Percentiles rank a stretch among this genome's conserved stretches.
These are phyloP conservation scores for Raphidocelis subcapitata DNA, from an alignment of 139 green algal species.

Conservation along the genomic window DNA sequence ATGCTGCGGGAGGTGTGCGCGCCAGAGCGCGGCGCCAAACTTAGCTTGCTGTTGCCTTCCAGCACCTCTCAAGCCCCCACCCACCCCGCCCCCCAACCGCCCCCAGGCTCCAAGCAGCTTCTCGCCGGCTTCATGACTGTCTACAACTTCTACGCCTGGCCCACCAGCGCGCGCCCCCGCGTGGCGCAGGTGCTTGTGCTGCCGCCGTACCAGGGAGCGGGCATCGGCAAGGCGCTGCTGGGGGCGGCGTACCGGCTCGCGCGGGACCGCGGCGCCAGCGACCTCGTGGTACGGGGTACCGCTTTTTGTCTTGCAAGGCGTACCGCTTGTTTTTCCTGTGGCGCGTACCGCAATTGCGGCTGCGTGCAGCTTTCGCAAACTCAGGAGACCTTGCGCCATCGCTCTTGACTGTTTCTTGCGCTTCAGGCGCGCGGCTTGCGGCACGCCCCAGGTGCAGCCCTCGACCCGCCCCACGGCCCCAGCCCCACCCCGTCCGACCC, in stretches of 20 bases:
- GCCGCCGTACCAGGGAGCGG: conserved; percentile 66
- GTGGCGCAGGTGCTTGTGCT: conserved; percentile 83
- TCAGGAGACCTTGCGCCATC: no score
- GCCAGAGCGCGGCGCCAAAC: not conserved
- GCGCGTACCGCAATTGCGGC: no score
- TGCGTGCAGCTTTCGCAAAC: no score
- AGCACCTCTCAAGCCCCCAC: not conserved
- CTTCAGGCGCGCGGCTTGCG: no score
- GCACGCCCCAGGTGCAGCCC: no score
- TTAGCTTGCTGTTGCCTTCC: not conserved
- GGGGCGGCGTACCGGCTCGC: conserved; percentile 57
- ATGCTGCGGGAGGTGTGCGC: not conserved
- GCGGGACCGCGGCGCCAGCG: conserved; percentile 35
- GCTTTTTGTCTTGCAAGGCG: no score
- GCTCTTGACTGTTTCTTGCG: no score
- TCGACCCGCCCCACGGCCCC: no score
- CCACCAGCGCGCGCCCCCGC: conserved; percentile 49
- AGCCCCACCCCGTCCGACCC: no score
- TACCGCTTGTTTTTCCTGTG: not conserved
- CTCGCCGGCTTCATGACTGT: conserved; percentile 67
- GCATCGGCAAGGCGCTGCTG: conserved; percentile 68
- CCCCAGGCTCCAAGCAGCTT: not conserved
- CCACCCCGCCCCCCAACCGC: not conserved
- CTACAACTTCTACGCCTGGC: conserved; percentile 82
- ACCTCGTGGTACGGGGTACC: conserved; percentile 76